Percentiles rank a stretch among this genome's conserved stretches.
These are phyloP conservation scores for Pseudevernia furfuracea DNA, from an alignment of 495 filamentous ascomycete species.

Conservation along the genomic window DNA sequence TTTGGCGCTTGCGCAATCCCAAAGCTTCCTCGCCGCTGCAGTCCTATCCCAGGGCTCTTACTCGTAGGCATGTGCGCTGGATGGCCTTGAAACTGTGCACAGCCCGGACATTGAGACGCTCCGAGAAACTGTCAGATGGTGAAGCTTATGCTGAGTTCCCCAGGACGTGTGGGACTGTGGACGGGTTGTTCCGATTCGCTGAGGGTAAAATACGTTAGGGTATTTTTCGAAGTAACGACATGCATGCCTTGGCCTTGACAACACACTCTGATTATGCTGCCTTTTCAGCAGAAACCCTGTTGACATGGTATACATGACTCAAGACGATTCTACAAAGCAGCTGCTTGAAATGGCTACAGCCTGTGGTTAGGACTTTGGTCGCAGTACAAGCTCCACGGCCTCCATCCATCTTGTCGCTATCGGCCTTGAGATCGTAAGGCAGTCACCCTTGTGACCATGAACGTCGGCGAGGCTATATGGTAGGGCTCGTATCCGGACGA, in stretches of 20 bases:
- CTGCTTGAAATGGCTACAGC: neutral
- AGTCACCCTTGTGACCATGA: neutral
- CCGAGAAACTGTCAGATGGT: neutral
- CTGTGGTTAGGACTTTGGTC: neutral
- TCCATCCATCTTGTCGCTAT: neutral
- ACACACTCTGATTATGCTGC: neutral
- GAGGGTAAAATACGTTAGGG: neutral
- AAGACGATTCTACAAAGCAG: neutral
- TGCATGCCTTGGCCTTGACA: neutral
- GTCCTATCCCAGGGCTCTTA: neutral
- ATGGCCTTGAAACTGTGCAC: neutral
- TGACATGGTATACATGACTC: neutral
- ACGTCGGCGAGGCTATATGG: neutral
- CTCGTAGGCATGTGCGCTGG: neutral
- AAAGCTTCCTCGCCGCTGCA: neutral
- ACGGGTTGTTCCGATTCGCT: neutral
- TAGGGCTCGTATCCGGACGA: neutral
- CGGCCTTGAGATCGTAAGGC: neutral
- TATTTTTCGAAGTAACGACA: neutral
- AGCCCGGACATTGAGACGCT: neutral
- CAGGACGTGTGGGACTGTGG: neutral
- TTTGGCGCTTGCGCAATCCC: constrained; percentile 3
- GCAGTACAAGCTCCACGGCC: neutral
- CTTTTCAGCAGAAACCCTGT: neutral
- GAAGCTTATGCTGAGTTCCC: neutral